phyloP scores from a whole-genome alignment of 1,284 basidiomycete species.

The Mycena citricolor region DNA sequence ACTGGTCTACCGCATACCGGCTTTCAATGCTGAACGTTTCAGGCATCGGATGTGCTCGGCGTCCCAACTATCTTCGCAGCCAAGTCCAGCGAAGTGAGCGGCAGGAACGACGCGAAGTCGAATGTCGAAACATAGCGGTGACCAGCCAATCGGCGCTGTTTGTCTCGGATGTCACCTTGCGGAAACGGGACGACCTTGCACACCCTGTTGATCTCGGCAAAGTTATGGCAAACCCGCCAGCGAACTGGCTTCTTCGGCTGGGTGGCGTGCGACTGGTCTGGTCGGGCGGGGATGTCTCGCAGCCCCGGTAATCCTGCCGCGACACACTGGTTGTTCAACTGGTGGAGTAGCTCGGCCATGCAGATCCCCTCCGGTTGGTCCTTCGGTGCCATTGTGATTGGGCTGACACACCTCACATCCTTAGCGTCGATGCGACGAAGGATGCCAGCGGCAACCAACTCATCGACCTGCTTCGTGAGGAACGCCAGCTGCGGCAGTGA shows the following conservation, averaged over 20 bases:
- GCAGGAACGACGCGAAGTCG: conserved; percentile 29
- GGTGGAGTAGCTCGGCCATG: conserved; percentile 6
- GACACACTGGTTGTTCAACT: conserved; percentile 21
- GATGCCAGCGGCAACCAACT: conserved; percentile 30
- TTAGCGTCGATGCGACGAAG: conserved; percentile 3
- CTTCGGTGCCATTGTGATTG: conserved; percentile 14
- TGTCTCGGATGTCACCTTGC: conserved; percentile 35
- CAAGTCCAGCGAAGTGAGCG: conserved; percentile 14
- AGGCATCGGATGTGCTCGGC: conserved; percentile 13
- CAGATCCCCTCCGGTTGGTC: conserved; percentile 26
- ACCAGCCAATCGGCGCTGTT: conserved; percentile 34
- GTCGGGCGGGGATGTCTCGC: too few relatives aligned
- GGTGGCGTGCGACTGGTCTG: too few relatives aligned
- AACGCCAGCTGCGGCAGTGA: conserved; percentile 32
- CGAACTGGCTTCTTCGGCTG: too few relatives aligned
- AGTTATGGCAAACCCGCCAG: conserved; percentile 38
- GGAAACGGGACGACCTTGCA: conserved; percentile 30
- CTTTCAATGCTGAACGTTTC: conserved; percentile 1
- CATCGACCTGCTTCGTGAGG: conserved; percentile 31
- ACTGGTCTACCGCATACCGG: background rate
- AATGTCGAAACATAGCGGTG: conserved; percentile 33
- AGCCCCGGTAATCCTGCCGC: conserved; percentile 24
- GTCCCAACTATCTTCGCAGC: conserved; percentile 18
- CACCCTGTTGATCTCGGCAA: conserved; percentile 23
- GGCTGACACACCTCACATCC: conserved; percentile 11